These are phyloP conservation scores for Camellia granthamiana DNA, from an alignment of 148 eudicot species.

Conservation along the genomic window DNA sequence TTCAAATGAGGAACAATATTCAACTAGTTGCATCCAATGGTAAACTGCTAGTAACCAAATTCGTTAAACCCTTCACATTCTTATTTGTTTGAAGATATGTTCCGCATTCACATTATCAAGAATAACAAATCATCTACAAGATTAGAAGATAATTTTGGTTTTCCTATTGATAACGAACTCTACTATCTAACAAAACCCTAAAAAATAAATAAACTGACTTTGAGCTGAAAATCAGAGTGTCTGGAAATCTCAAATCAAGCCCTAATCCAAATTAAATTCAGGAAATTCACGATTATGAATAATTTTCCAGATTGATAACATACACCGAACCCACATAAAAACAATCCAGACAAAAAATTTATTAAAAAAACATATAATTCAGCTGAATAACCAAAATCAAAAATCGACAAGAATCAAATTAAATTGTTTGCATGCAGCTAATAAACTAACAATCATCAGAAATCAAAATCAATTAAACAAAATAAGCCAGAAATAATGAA, in stretches of 20 bases:
- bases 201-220: background rate
- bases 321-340: background rate
- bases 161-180: background rate
- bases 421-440: background rate
- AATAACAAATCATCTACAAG: background rate
- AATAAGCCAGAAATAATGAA: background rate
- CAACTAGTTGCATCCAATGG: background rate
- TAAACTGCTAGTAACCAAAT: background rate
- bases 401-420: background rate
- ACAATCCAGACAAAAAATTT: background rate
- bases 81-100: background rate
- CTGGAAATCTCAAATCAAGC: conserved; percentile 12
- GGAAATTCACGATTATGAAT: background rate
- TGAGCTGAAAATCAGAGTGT: background rate
- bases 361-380: background rate
- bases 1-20: background rate
- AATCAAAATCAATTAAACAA: background rate
- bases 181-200: background rate
- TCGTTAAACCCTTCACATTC: background rate
- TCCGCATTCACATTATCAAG: background rate
- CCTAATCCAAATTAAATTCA: background rate
- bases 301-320: background rate
- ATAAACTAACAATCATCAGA: background rate
- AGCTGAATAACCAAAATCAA: background rate
- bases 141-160: background rate